These are phyloP conservation scores for Salvia hispanica DNA, from an alignment of 257 asterid species.

Conservation along the genomic window DNA sequence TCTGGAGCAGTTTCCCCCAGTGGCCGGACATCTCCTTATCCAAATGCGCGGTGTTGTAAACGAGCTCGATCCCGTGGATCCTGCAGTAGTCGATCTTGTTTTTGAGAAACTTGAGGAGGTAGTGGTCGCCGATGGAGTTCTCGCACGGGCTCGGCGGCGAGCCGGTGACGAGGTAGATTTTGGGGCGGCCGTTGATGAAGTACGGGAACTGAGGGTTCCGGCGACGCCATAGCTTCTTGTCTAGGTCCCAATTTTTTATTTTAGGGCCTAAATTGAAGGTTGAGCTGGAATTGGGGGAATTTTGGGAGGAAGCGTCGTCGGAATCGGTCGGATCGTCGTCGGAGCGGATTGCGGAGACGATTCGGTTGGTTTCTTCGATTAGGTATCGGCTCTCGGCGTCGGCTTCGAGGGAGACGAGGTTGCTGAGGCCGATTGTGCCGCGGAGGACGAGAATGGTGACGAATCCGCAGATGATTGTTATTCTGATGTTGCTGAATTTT, in stretches of 20 bases:
- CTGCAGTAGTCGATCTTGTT: slow-evolving; percentile 93
- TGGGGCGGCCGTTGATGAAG: slow-evolving; percentile 62
- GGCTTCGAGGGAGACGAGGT: slow-evolving; percentile 56
- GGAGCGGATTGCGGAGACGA: slow-evolving; percentile 76
- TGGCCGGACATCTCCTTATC: slow-evolving; percentile 84
- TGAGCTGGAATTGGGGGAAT: slow-evolving; percentile 37
- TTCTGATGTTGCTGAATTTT: slow-evolving; percentile 71
- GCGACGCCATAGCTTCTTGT: slow-evolving; percentile 67
- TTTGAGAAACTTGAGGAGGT: slow-evolving; percentile 67
- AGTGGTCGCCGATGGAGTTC: slow-evolving; percentile 90
- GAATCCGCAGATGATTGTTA: slow-evolving; percentile 80
- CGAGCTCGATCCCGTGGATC: slow-evolving; percentile 87
- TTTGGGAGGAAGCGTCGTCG: slow-evolving; percentile 37
- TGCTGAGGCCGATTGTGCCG: slow-evolving; percentile 82
- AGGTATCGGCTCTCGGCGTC: slow-evolving; percentile 63
- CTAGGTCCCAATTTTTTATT: slow-evolving; percentile 64
- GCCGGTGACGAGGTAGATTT: slow-evolving; percentile 72
- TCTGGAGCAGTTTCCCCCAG: slow-evolving; percentile 82
- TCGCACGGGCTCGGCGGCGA: slow-evolving; percentile 84
- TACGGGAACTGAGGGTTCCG: slow-evolving; percentile 67
- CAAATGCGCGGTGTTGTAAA: slow-evolving; percentile 82
- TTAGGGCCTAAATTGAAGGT: slow-evolving; percentile 65
- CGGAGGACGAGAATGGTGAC: slow-evolving; percentile 85
- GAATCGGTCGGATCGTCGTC: slow-evolving; percentile 54
- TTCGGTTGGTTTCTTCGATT: slow-evolving; percentile 70